Percentiles rank a stretch among this genome's conserved stretches.
Evolutionary conservation across 2,329 filamentous ascomycete genomes (phyloP).

Genomic region (Colletotrichum sansevieriae): DNA sequence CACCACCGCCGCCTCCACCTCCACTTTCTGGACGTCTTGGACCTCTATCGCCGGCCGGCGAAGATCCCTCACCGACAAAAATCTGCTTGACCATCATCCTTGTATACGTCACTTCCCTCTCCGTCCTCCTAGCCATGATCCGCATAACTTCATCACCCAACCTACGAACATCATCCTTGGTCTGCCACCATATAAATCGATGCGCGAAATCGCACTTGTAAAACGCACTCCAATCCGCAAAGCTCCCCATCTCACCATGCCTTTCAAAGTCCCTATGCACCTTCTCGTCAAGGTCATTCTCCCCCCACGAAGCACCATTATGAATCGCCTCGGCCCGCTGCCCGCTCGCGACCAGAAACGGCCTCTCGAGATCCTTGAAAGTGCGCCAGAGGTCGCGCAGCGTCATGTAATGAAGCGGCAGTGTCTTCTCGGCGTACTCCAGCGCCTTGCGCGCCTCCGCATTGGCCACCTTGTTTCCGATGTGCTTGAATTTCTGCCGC

Average conservation of each 20-base stretch:
- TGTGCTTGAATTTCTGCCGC: neutral
- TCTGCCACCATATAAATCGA: conserved; percentile 40
- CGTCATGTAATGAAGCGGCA: conserved; percentile 37
- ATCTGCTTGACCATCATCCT: conserved; percentile 37
- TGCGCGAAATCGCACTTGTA: conserved; percentile 39
- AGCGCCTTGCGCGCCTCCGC: conserved; percentile 27
- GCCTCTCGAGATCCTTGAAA: conserved; percentile 37
- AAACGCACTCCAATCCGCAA: conserved; percentile 35
- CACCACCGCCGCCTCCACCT: conserved; percentile 25
- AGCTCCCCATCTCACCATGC: conserved; percentile 30
- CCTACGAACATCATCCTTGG: conserved; percentile 35
- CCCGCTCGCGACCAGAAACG: conserved; percentile 36
- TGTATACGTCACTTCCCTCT: conserved; percentile 37
- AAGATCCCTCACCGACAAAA: neutral
- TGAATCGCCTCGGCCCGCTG: conserved; percentile 34
- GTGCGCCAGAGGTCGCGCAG: conserved; percentile 36
- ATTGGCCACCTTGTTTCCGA: conserved; percentile 15
- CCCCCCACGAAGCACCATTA: conserved; percentile 34
- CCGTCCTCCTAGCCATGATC: conserved; percentile 34
- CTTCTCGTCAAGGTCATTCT: conserved; percentile 37
- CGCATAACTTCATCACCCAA: conserved; percentile 35
- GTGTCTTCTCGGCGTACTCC: conserved; percentile 26
- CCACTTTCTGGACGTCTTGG: conserved; percentile 21
- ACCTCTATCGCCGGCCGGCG: neutral
- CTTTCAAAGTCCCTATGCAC: conserved; percentile 34